Conservation (phyloP, 352 stramenopile species). For the Phytophthora quininea region DNA sequence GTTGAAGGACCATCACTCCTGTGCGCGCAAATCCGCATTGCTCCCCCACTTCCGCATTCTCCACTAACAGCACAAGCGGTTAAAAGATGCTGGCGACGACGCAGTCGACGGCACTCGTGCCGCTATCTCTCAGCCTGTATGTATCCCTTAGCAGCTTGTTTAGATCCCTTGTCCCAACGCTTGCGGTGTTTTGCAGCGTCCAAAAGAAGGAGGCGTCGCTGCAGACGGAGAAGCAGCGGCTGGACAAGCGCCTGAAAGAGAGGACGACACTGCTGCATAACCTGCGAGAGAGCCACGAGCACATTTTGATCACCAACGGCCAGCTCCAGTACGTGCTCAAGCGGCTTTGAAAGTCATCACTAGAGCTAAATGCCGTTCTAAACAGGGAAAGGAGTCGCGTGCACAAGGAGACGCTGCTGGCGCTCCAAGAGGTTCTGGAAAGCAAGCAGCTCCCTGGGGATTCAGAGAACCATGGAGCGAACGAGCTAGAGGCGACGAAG, state of each 20-base stretch:
- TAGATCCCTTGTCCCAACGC: no score
- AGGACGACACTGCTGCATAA: slow-evolving; percentile 41
- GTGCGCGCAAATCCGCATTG: neutral
- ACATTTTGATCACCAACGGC: slow-evolving; percentile 48
- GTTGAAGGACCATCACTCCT: neutral
- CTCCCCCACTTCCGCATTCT: slow-evolving; percentile 28
- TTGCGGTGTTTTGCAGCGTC: slow-evolving; percentile 23
- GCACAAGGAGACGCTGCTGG: slow-evolving; percentile 27
- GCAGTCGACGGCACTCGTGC: slow-evolving; percentile 28
- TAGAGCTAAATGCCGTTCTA: neutral
- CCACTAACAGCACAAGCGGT: slow-evolving; percentile 9
- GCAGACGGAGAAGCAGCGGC: slow-evolving; percentile 37
- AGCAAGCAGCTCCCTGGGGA: slow-evolving; percentile 9
- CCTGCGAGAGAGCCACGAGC: slow-evolving; percentile 43
- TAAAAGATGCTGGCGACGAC: slow-evolving; percentile 23
- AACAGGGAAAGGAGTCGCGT: slow-evolving; percentile 32
- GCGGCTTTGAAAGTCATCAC: neutral
- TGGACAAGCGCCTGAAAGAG: slow-evolving; percentile 36
- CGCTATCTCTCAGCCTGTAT: slow-evolving; percentile 42
- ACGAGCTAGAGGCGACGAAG: slow-evolving; percentile 31
- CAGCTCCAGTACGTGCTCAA: slow-evolving; percentile 37
- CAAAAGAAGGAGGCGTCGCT: slow-evolving; percentile 55
- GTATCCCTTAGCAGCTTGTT: neutral
- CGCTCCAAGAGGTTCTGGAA: slow-evolving; percentile 19
- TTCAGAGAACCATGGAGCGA: slow-evolving; percentile 12